Percentiles rank a stretch among this genome's conserved stretches.
phyloP scores from a whole-genome alignment of 2,329 filamentous ascomycete genomes.

The Aureobasidium sp. region DNA sequence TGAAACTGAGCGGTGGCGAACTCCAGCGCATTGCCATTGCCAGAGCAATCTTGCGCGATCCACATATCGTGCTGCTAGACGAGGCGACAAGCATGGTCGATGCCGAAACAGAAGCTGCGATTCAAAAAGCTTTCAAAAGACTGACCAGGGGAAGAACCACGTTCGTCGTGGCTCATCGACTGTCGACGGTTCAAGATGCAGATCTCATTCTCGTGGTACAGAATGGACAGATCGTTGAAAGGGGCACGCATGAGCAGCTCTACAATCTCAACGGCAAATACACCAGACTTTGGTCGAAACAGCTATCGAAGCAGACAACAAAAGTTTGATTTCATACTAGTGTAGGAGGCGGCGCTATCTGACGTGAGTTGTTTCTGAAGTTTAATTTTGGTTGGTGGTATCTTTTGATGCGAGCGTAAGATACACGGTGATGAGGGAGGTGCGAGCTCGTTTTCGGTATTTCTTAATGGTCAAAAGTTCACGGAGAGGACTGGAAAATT shows the following conservation, averaged over 20 bases:
- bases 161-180: slow-evolving; percentile 70
- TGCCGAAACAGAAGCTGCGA: slow-evolving; percentile 45
- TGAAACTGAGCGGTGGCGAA: slow-evolving; percentile 76
- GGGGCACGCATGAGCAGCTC: slow-evolving; percentile 68
- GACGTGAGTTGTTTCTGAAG: neutral
- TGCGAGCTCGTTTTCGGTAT: neutral
- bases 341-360: neutral
- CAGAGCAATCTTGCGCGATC: slow-evolving; percentile 60
- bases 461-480: neutral
- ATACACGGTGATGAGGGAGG: neutral
- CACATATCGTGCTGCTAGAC: slow-evolving; percentile 62
- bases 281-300: slow-evolving; percentile 29
- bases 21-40: slow-evolving; percentile 76
- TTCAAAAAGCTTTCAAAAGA: slow-evolving; percentile 54
- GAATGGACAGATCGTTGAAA: slow-evolving; percentile 63
- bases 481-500: neutral
- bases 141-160: slow-evolving; percentile 59
- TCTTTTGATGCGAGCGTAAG: neutral
- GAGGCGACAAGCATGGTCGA: slow-evolving; percentile 67
- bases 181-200: slow-evolving; percentile 70
- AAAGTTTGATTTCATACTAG: slow-evolving; percentile 58
- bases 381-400: neutral
- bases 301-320: slow-evolving; percentile 35
- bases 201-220: slow-evolving; percentile 72
- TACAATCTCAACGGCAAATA: slow-evolving; percentile 38